Evolutionary conservation across 208 protist genomes (phyloP), one percentile per base, ranked within the genome.

Genomic region (Crithidia bombi): DNA sequence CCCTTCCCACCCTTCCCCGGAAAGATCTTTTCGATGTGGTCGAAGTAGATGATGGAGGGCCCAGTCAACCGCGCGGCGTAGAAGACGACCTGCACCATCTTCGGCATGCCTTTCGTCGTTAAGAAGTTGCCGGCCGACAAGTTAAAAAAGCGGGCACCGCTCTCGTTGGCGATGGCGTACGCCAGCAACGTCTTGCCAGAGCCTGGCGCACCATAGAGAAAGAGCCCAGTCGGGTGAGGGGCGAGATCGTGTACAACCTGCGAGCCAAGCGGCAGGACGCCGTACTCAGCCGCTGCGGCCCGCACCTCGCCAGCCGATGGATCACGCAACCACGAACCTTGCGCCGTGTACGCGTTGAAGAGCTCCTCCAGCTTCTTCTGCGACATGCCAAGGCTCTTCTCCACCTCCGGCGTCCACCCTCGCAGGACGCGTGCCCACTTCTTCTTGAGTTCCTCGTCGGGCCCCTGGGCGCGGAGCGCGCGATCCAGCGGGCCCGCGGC

Each of bases 41-140:
- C 95, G 30, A 98, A 92, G 84, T 97, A 97, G 62, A 98, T 97
- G 15, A 98, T 81, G 43, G 94, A 95, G 6, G 97, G 97, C 14
- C 81, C 88, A 55, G 77, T 83, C 61, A 94, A 85, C 39, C 88
- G 89, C 1, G 97, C 97, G 1, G 97, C 64, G 73, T 97, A 89
- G 79, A 98, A 98, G 50, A 95, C 85, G 25, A 91, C 77, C 65
- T 93, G 86, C 65, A 98, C 85, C 59, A 93, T 80, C 69, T 89
- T 93, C 26, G 73, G 65, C 9, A 95, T 81, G 15, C 90, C 89
- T 36, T 86, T 90, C 23, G 78, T 81, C 3, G 70, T 83, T 12
- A 78, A 38, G 65, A 96, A 92, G 78, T 94, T 96, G 35, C 36
- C 70, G 2, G 97, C 94, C 10, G 94, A 96, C 30, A 98, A 66